Conservation (phyloP, 306 rosid genomes). For the Luffa acutangula region DNA sequence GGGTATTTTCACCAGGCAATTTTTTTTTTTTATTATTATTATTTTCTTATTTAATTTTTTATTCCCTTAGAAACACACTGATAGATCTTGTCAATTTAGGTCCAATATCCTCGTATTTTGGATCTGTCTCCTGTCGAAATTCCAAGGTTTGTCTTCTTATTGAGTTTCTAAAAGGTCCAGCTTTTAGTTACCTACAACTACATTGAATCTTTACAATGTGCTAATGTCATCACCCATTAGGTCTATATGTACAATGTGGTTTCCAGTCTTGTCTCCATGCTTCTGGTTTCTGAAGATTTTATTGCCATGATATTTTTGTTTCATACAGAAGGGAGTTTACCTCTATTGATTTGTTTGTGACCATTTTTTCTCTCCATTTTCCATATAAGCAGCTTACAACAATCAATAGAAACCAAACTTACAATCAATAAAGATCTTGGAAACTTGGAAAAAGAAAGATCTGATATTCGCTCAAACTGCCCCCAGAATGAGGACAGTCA, state of each 20-base stretch:
- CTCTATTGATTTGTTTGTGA: not conserved
- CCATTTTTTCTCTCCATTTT: constrained; percentile 10
- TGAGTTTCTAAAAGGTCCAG: not conserved
- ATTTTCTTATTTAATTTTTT: not conserved
- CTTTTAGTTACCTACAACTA: constrained; percentile 1
- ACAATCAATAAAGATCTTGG: constrained; percentile 26
- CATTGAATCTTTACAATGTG: not conserved
- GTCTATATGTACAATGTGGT: not conserved
- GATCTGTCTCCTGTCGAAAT: constrained; percentile 63
- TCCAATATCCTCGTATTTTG: constrained; percentile 66
- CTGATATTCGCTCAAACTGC: constrained; percentile 29
- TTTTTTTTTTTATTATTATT: not conserved
- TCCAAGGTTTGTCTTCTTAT: constrained; percentile 48
- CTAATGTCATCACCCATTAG: not conserved
- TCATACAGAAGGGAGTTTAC: not conserved
- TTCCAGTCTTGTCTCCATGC: not conserved
- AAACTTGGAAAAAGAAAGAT: constrained; percentile 25
- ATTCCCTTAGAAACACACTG: constrained; percentile 21
- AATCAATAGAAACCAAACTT: constrained; percentile 30
- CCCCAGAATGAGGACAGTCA: constrained; percentile 26
- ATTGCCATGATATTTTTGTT: constrained; percentile 11
- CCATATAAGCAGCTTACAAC: constrained; percentile 42
- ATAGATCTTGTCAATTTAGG: constrained; percentile 44
- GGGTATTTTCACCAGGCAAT: constrained; percentile 40
- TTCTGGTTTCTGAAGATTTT: not conserved